Percentiles rank a stretch among this genome's conserved stretches.
These are phyloP conservation scores for Blastocystis sp. DNA, from an alignment of 352 stramenopile species.

Conservation along the genomic window DNA sequence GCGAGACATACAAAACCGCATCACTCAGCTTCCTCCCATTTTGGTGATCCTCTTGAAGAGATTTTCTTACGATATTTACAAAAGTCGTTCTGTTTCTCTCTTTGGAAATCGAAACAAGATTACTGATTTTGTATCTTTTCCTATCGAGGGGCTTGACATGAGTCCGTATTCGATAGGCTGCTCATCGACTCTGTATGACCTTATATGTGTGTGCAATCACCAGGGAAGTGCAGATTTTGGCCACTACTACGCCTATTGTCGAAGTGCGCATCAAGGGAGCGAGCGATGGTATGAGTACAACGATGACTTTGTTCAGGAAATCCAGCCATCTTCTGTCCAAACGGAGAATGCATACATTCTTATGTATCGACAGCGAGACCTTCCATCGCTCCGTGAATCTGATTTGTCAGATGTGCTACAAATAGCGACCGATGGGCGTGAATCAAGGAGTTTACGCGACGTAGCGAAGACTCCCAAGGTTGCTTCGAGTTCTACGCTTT, in stretches of 20 bases:
- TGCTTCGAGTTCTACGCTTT: no score
- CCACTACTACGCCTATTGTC: conserved; percentile 54
- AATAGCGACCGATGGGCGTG: no score
- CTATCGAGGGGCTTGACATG: conserved; percentile 63
- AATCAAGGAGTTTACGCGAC: no score
- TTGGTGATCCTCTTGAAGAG: conserved; percentile 52
- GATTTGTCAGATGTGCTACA: no score
- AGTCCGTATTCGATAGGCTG: not conserved
- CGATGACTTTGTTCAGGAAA: not conserved
- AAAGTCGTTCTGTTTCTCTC: no score
- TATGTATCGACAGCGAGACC: conserved; percentile 7
- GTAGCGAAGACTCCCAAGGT: no score
- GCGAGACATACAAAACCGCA: not conserved
- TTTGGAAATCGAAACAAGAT: not conserved
- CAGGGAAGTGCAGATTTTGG: conserved; percentile 40
- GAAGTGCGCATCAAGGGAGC: not conserved
- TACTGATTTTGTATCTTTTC: conserved; percentile 61
- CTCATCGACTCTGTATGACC: conserved; percentile 63
- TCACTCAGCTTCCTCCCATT: conserved; percentile 16
- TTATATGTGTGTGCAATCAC: conserved; percentile 65
- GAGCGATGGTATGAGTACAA: conserved; percentile 51
- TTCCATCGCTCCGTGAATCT: not conserved
- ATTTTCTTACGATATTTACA: not conserved
- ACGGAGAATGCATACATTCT: conserved; percentile 15
- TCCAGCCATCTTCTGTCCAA: not conserved